Evolutionary conservation across 768 basidiomycete genomes (phyloP), one percentile per base, ranked within the genome.

Genomic region (Lyophyllum decastes): DNA sequence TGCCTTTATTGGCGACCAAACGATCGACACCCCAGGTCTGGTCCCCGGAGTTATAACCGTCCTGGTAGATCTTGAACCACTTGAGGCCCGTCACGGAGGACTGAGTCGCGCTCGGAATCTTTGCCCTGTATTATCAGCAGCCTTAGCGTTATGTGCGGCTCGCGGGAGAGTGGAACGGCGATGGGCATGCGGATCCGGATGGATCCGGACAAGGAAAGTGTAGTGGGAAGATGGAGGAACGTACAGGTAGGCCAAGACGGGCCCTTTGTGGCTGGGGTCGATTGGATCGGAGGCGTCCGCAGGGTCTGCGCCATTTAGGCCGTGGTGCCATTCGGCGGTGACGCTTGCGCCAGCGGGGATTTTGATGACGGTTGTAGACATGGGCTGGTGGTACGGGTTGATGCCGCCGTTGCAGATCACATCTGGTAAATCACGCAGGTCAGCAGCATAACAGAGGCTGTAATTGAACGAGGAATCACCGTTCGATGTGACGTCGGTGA

Each of bases 361-460:
- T 14, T 72, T 69, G 62, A 85, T 81, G 35, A 82, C 65, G 0
- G 70, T 70, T 22, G 66, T 68, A 2, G 80, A 82, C 14, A 82
- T 65, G 9, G 81, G 82, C 54, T 73, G 70, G 49, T 76, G 75
- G 66, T 81, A 82, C 2, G 81, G 82, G 65, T 83, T 84, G 61
- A 82, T 81, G 12, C 82, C 83, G 22, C 83, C 82, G 50, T 86
- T 86, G 76, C 84, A 85, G 57, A 84, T 85, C 45, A 78, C 52
- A 62, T 79, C 65, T 64, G 26, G 30, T 30, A 30, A 30, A 30
- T 30, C 30, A 4, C 10, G 4, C 30, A 30, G 30, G 30, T 30
- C 5, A 30, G 30, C 30, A n/a, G n/a, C 10, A 30, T 4, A 10
- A 30, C 4, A 5, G 30, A 10, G 30, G 30, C 10, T 21, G n/a